These are phyloP conservation scores for Chiua virens DNA, from an alignment of 768 basidiomycete species.

Conservation along the genomic window DNA sequence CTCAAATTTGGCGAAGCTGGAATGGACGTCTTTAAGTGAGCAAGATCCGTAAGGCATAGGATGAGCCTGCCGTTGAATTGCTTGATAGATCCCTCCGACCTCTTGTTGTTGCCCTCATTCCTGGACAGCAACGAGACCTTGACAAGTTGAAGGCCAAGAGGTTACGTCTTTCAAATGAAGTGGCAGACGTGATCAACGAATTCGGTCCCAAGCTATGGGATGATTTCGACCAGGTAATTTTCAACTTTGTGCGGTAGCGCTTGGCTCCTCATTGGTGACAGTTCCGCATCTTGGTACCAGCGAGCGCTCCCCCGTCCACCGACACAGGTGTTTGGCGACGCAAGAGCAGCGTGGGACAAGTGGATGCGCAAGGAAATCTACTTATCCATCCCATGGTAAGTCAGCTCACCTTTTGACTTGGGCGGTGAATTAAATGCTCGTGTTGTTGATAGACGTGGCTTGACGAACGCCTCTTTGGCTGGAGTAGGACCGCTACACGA, in stretches of 20 bases:
- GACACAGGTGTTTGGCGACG: constrained; percentile 75
- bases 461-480: constrained; percentile 92
- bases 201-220: constrained; percentile 86
- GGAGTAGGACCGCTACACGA: constrained; percentile 72
- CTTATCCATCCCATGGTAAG: constrained; percentile 85
- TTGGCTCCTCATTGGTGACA: constrained; percentile 28
- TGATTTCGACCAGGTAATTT: constrained; percentile 76
- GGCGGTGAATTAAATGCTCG: background rate
- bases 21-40: constrained; percentile 94
- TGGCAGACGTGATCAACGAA: constrained; percentile 80
- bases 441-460: constrained; percentile 66
- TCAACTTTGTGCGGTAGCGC: background rate
- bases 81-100: constrained; percentile 81
- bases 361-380: constrained; percentile 83
- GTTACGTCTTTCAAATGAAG: constrained; percentile 75
- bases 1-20: constrained; percentile 98
- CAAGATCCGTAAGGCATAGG: constrained; percentile 6
- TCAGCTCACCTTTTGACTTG: constrained; percentile 17
- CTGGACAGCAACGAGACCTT: constrained; percentile 83
- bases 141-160: constrained; percentile 75
- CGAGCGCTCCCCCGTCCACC: constrained; percentile 79
- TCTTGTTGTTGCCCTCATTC: constrained; percentile 81
- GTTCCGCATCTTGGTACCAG: constrained; percentile 80
- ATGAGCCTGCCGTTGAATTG: constrained; percentile 6
- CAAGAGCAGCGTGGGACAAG: constrained; percentile 77